Conservation (phyloP, 2,329 filamentous ascomycete species). For the Aspergillus floridensis region DNA sequence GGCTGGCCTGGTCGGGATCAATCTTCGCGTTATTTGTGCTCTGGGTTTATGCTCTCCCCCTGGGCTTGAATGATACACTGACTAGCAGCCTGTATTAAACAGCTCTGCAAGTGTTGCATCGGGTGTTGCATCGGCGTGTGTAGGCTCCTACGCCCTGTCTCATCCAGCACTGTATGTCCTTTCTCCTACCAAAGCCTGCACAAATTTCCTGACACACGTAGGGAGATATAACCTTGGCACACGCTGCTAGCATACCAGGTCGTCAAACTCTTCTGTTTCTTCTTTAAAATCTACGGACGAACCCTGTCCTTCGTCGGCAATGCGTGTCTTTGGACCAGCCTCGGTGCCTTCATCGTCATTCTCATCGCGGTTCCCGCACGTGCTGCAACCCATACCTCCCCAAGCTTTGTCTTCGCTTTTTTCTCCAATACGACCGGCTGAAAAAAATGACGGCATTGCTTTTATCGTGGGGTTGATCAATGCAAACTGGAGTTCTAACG, state of each 20-base stretch:
- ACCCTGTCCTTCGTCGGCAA: conserved; percentile 40
- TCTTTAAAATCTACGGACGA: conserved; percentile 47
- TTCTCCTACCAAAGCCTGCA: no score
- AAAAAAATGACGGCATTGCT: conserved; percentile 46
- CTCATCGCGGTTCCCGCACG: conserved; percentile 49
- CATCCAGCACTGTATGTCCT: conserved; percentile 52
- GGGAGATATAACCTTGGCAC: conserved; percentile 30
- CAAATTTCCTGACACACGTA: no score
- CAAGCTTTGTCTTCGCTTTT: conserved; percentile 52
- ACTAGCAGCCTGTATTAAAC: no score
- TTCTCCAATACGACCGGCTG: conserved; percentile 54
- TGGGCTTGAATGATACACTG: no score
- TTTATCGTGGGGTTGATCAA: conserved; percentile 54
- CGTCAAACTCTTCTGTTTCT: conserved; percentile 47
- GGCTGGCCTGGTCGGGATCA: conserved; percentile 53
- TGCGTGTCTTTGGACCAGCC: conserved; percentile 45
- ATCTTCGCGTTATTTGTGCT: conserved; percentile 39
- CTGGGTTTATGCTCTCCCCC: no score
- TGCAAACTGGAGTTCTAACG: conserved; percentile 52
- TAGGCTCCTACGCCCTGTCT: conserved; percentile 52
- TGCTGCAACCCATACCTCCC: conserved; percentile 44
- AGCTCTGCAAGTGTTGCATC: conserved; percentile 54
- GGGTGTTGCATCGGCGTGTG: conserved; percentile 47
- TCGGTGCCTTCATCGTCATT: conserved; percentile 50
- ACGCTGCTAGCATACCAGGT: conserved; percentile 47